Evolutionary conservation across 192 early-diverging fungal species (phyloP).

Genomic region (Coemansia sp.): DNA sequence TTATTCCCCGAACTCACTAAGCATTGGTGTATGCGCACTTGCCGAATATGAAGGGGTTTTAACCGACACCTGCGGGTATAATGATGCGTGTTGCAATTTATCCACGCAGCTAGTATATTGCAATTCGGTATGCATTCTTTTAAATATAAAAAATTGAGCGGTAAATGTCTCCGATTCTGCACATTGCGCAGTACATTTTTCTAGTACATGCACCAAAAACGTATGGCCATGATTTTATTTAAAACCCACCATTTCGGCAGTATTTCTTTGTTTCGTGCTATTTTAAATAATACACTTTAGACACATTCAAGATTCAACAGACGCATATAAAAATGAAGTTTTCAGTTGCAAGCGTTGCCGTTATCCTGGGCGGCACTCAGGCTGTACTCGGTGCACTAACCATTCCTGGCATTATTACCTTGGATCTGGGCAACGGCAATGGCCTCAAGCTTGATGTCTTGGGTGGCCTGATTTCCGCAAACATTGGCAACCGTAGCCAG

Average conservation of each 20-base stretch:
- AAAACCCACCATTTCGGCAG: no score
- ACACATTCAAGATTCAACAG: no score
- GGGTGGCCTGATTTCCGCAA: conserved; percentile 37
- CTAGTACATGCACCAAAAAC: no score
- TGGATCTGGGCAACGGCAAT: conserved; percentile 18
- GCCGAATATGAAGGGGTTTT: neutral
- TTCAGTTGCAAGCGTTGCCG: conserved; percentile 5
- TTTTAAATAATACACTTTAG: no score
- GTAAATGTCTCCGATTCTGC: neutral
- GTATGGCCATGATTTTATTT: no score
- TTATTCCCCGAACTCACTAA: conserved; percentile 6
- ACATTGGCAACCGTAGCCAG: conserved; percentile 18
- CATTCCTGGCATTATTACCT: conserved; percentile 40
- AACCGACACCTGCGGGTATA: neutral
- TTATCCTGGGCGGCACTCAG: conserved; percentile 6
- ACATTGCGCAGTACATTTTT: neutral
- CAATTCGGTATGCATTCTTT: neutral
- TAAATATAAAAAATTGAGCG: neutral
- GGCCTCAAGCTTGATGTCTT: conserved; percentile 37
- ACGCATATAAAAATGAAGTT: conserved; percentile 14
- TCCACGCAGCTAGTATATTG: conserved; percentile 1
- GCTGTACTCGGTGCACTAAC: conserved; percentile 18
- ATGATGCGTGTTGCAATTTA: neutral
- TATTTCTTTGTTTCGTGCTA: no score
- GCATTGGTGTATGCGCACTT: neutral